Base-by-base conservation (phyloP, 2,329 filamentous ascomycete genomes). In the Clonostachys rosea region DNA sequence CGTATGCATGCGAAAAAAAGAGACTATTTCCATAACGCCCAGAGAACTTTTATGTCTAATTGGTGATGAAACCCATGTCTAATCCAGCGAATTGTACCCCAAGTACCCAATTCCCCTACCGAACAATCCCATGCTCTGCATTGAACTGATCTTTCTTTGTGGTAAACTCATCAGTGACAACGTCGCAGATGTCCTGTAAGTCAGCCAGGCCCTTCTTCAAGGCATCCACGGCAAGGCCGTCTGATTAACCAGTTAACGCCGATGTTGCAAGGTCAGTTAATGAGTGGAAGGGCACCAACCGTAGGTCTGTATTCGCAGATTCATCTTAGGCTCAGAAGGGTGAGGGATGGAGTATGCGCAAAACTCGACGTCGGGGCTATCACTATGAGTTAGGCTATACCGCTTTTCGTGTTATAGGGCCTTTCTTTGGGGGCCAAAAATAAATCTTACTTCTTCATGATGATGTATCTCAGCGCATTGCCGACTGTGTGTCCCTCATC, bases 291-390 rank as follows among this genome's bases (percentile, higher is more conserved):
- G 7, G 11, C 16, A 68, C 83, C 63, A 73, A 96, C 92, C 89
- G 60, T 94, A 97, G 55, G 92, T 99, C 69, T 99, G 94, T 52
- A 99, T 97, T 59, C 94, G 83, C 52, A 99, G 75, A 62, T 97
- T 96, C 92, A 99, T 96, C 71, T 95, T 94, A 39, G 85, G 75
- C 69, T 99, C 94, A 37, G 91, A 95, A 44, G 94, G 94, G 69
- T 99, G 94, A 33, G 94, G 94, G 51, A 99, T 97, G 8, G 92
- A 89, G 68, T 99, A 99, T 51, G 92, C 94, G 69, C 94, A 97
- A 70, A 99, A 96, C 66, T 99, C 94, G 50, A 99, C 94, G 53
- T 94, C 84, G 33, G 94, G 92, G 66, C 92, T 97, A 54, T 46
- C 36, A 18, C 36, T 4, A 39, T 11, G 12, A 30, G 24, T 30